Base-by-base conservation (phyloP, 805 yeast species). In the Metschnikowia gruessii region DNA sequence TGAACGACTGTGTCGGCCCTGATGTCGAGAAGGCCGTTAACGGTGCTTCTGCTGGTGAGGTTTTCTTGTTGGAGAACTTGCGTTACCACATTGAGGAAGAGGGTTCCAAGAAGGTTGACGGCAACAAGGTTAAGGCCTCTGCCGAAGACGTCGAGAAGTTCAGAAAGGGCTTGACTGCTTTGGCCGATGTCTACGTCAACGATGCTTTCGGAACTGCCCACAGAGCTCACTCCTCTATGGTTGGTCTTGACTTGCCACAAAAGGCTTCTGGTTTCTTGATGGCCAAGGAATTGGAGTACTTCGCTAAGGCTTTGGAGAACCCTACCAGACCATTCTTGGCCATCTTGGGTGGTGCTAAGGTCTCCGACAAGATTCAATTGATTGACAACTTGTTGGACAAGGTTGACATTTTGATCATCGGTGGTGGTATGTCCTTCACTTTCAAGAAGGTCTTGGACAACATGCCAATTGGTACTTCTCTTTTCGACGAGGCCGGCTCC, bases 381-480 rank as follows among this genome's bases (percentile, higher is more conserved):
- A 94, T 94, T 66, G 98, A 94, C 79, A 94, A 91, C 83, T 79
- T 83, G 74, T 81, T 92, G 65, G 94, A 92, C 80, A 94, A 94
- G 83, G 98, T 94, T 65, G 86, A 94, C 75, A 74, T 84, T 55
- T 80, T 94, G 70, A 89, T 94, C 75, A 83, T 94, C 65, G 98
- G 99, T 70, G 99, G 99, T 78, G 99, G 99, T 77, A 94, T 94
- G 99, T 94, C 99, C 53, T 94, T 92, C 86, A 94, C 99, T 63
- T 94, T 94, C 84, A 89, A 87, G 82, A 94, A 94, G 82, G 86
- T 92, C 45, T 66, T 89, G 55, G 87, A 89, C 73, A 78, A 80
- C 69, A 82, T 89, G 75, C 72, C 83, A 56, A 94, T 94, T 61
- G 99, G 99, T 72, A 76, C 84, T 72, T 94, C 99, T 32, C 79